Percentiles rank a stretch among this genome's conserved stretches.
These are phyloP conservation scores for Mycena leptocephala DNA, from an alignment of 768 basidiomycete genomes.

Conservation along the genomic window DNA sequence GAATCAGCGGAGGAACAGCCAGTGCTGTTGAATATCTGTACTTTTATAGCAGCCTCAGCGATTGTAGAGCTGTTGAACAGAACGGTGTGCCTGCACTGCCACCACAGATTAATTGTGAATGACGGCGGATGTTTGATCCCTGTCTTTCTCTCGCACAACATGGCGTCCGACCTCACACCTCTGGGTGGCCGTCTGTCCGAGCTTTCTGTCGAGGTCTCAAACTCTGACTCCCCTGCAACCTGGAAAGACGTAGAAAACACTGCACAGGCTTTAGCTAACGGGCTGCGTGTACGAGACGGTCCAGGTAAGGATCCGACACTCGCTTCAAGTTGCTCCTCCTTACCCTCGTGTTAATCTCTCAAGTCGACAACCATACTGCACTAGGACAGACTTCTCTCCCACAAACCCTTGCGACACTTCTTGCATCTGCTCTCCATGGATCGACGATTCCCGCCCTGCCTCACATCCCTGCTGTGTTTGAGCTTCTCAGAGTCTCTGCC, in stretches of 20 bases:
- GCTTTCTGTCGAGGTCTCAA: slow-evolving; percentile 49
- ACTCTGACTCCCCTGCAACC: slow-evolving; percentile 48
- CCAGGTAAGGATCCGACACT: slow-evolving; percentile 55
- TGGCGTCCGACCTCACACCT: slow-evolving; percentile 49
- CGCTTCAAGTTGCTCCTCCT: slow-evolving; percentile 13
- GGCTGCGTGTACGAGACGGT: slow-evolving; percentile 70
- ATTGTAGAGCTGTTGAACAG: not conserved
- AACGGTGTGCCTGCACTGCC: slow-evolving; percentile 11
- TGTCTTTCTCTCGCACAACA: not conserved
- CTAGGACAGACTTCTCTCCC: slow-evolving; percentile 80
- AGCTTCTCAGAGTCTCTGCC: slow-evolving; percentile 84
- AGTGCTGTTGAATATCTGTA: slow-evolving; percentile 45
- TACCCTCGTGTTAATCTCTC: slow-evolving; percentile 34
- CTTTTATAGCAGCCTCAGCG: not conserved
- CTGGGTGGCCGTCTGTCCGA: slow-evolving; percentile 55
- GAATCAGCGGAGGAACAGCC: slow-evolving; percentile 53
- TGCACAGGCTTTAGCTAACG: slow-evolving; percentile 74
- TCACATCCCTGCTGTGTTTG: slow-evolving; percentile 70
- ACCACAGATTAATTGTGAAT: not conserved
- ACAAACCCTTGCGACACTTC: slow-evolving; percentile 73
- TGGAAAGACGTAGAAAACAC: slow-evolving; percentile 71
- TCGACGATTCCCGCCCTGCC: slow-evolving; percentile 60
- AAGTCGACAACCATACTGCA: slow-evolving; percentile 81
- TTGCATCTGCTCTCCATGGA: slow-evolving; percentile 70
- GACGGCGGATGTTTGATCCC: not conserved